A percentile compares a stretch with the other conserved stretches of the same genome.
Conservation (phyloP, 345 rosid genomes). For the Arabis alpina region DNA sequence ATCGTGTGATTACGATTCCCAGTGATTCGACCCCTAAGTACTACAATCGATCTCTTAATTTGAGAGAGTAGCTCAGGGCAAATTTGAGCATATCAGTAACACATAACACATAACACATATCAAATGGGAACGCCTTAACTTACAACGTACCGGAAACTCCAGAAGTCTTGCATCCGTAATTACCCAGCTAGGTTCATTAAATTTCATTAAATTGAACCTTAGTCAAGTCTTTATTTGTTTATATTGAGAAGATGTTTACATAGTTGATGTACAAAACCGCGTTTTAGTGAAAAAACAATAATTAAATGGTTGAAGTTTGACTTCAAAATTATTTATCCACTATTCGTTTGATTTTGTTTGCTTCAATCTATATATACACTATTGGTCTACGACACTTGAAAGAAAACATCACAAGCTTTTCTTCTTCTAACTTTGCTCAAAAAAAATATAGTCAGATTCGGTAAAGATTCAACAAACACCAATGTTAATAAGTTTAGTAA, state of each 20-base stretch:
- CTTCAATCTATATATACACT: constrained; percentile 5
- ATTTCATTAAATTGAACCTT: neutral
- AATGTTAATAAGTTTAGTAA: too few relatives aligned
- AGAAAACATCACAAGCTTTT: constrained; percentile 26
- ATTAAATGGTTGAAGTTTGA: constrained; percentile 4
- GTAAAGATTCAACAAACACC: neutral
- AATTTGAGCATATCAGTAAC: too few relatives aligned
- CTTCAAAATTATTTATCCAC: constrained; percentile 1
- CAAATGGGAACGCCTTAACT: too few relatives aligned
- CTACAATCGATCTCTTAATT: too few relatives aligned
- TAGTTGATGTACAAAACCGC: constrained; percentile 26
- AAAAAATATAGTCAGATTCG: neutral
- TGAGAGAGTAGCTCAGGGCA: too few relatives aligned
- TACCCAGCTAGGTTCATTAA: neutral
- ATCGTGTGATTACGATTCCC: too few relatives aligned
- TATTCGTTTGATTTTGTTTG: neutral
- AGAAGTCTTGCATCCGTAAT: neutral
- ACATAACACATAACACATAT: too few relatives aligned
- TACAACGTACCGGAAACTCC: neutral
- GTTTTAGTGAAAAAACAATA: constrained; percentile 1
- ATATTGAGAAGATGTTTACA: constrained; percentile 13
- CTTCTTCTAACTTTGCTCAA: constrained; percentile 28
- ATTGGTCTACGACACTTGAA: neutral
- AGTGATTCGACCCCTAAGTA: too few relatives aligned
- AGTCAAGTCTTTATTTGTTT: neutral